phyloP scores from a whole-genome alignment of 2,329 filamentous ascomycete genomes.

The Dothistroma pini region DNA sequence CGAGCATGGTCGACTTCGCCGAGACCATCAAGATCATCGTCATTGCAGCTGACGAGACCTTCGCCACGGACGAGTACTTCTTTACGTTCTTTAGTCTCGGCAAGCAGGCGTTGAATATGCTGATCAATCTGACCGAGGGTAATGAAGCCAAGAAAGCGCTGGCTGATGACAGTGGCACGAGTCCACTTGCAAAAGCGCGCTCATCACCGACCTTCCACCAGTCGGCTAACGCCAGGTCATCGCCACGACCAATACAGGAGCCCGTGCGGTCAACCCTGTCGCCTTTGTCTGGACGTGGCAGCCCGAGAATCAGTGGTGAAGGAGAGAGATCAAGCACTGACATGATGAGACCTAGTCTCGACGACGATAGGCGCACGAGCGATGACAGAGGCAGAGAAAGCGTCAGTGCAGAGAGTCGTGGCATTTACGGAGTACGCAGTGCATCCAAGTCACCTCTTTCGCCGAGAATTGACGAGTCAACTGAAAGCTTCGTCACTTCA shows the following conservation, averaged over 20 bases:
- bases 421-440: slow-evolving; percentile 41
- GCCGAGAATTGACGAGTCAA: slow-evolving; percentile 58
- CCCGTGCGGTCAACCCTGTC: slow-evolving; percentile 45
- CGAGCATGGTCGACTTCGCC: slow-evolving; percentile 82
- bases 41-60: slow-evolving; percentile 90
- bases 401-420: slow-evolving; percentile 54
- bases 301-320: slow-evolving; percentile 43
- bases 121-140: slow-evolving; percentile 69
- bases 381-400: slow-evolving; percentile 52
- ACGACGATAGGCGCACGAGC: slow-evolving; percentile 34
- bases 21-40: slow-evolving; percentile 92
- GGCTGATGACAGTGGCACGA: slow-evolving; percentile 11
- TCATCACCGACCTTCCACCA: slow-evolving; percentile 18
- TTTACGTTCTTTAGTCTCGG: slow-evolving; percentile 92
- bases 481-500: slow-evolving; percentile 63
- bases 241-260: slow-evolving; percentile 21
- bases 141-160: slow-evolving; percentile 41
- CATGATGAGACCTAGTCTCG: slow-evolving; percentile 30
- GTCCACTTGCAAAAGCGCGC: slow-evolving; percentile 14
- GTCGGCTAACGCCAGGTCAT: slow-evolving; percentile 1
- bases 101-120: slow-evolving; percentile 73
- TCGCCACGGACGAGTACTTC: slow-evolving; percentile 96
- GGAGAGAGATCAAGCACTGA: slow-evolving; percentile 41
- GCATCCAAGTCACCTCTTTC: slow-evolving; percentile 48
- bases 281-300: slow-evolving; percentile 38